Evolutionary conservation across 495 filamentous ascomycete genomes (phyloP).

Genomic region (Aspergillus conjunctus): DNA sequence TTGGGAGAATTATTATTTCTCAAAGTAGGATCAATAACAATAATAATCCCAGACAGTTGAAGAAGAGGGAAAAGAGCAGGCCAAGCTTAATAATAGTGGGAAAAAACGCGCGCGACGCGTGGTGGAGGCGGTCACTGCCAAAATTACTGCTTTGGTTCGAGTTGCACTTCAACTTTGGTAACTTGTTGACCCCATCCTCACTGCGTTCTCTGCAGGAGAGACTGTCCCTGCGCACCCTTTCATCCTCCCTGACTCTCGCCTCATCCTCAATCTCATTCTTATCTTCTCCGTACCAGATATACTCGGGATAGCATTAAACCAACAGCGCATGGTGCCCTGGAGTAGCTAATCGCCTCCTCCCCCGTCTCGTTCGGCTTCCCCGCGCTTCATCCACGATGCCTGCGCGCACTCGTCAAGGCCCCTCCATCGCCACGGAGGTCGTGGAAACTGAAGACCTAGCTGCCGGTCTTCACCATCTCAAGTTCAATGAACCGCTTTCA

Average conservation of each 20-base stretch:
- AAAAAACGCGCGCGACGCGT: constrained; percentile 27
- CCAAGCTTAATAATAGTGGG: neutral
- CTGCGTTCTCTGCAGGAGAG: constrained; percentile 8
- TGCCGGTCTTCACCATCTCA: constrained; percentile 40
- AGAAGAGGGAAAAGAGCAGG: neutral
- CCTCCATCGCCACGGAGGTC: constrained; percentile 41
- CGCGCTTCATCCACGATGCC: constrained; percentile 45
- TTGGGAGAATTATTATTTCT: neutral
- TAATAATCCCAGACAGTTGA: neutral
- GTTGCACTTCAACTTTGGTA: neutral
- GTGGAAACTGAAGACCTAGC: constrained; percentile 36
- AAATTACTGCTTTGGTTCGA: neutral
- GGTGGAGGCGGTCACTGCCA: constrained; percentile 22
- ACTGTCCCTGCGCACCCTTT: neutral
- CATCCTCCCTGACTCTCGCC: neutral
- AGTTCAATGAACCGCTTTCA: constrained; percentile 84
- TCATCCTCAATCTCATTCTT: too few relatives aligned
- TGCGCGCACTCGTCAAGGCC: constrained; percentile 51
- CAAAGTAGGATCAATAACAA: neutral
- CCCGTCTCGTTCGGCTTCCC: constrained; percentile 27
- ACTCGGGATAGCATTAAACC: neutral
- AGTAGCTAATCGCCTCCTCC: constrained; percentile 9
- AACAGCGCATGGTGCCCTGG: constrained; percentile 28
- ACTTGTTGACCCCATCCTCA: constrained; percentile 8
- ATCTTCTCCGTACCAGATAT: too few relatives aligned